phyloP scores from a whole-genome alignment of 2,329 filamentous ascomycete species.

The Fusarium buharicum region DNA sequence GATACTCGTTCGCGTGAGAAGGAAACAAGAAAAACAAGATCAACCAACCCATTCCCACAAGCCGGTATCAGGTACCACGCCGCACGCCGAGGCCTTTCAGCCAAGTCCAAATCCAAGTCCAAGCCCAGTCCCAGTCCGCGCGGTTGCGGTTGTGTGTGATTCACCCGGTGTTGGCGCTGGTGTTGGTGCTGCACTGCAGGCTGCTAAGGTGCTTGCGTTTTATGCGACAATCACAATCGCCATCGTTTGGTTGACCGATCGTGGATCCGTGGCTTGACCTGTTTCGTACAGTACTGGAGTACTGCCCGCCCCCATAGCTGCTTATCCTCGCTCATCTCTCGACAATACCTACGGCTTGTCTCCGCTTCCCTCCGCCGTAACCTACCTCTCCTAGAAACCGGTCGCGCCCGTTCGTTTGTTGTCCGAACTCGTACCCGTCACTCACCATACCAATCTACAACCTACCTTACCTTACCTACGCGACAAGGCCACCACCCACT shows the following conservation, averaged over 20 bases:
- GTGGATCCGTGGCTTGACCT: slow-evolving; percentile 45
- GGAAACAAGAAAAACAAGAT: slow-evolving; percentile 29
- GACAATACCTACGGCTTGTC: slow-evolving; percentile 43
- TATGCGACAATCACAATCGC: slow-evolving; percentile 49
- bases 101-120: slow-evolving; percentile 25
- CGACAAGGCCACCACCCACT: slow-evolving; percentile 44
- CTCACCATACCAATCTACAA: slow-evolving; percentile 25
- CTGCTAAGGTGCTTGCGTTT: slow-evolving; percentile 46
- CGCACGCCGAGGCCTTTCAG: slow-evolving; percentile 34
- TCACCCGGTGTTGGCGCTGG: slow-evolving; percentile 13
- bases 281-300: slow-evolving; percentile 13
- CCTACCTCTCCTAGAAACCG: slow-evolving; percentile 40
- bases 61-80: slow-evolving; percentile 30
- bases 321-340: slow-evolving; percentile 34
- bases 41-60: slow-evolving; percentile 19
- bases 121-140: slow-evolving; percentile 30
- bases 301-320: slow-evolving; percentile 41
- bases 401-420: slow-evolving; percentile 34
- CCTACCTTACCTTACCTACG: slow-evolving; percentile 34
- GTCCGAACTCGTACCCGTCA: slow-evolving; percentile 40
- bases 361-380: slow-evolving; percentile 41
- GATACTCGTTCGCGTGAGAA: slow-evolving; percentile 6
- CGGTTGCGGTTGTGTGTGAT: slow-evolving; percentile 35
- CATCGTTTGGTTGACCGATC: slow-evolving; percentile 46
- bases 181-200: slow-evolving; percentile 15